Evolutionary conservation across 805 yeast species (phyloP).

Genomic region (Wickerhamiella galacta): DNA sequence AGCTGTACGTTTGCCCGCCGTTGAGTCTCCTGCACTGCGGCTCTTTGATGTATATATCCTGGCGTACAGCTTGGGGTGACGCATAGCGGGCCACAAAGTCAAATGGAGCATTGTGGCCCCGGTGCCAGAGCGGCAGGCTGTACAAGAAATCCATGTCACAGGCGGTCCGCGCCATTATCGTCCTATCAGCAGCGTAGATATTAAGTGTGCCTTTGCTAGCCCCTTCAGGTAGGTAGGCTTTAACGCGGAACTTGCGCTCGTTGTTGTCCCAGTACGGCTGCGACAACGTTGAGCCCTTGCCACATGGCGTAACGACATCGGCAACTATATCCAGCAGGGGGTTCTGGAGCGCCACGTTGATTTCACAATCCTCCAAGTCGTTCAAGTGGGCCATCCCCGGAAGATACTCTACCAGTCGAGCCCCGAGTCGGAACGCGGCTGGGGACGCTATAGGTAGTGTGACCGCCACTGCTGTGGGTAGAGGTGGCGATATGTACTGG

Average conservation of each 20-base stretch:
- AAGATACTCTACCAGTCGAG: conserved; percentile 52
- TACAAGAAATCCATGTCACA: conserved; percentile 47
- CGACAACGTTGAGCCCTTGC: conserved; percentile 43
- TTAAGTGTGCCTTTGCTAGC: conserved; percentile 54
- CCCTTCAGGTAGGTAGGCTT: conserved; percentile 63
- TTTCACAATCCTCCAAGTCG: conserved; percentile 65
- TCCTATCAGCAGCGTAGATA: conserved; percentile 31
- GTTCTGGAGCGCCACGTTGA: conserved; percentile 52
- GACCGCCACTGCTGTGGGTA: conserved; percentile 61
- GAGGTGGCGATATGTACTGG: conserved; percentile 69
- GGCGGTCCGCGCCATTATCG: conserved; percentile 4
- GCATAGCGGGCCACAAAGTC: conserved; percentile 61
- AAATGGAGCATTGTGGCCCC: conserved; percentile 43
- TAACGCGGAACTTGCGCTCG: conserved; percentile 54
- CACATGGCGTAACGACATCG: conserved; percentile 18
- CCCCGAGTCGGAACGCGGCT: conserved; percentile 44
- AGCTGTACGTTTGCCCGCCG: conserved; percentile 42
- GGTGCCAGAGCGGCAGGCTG: conserved; percentile 59
- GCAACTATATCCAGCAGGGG: conserved; percentile 50
- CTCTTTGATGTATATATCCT: conserved; percentile 66
- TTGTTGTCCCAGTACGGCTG: conserved; percentile 50
- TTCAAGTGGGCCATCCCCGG: conserved; percentile 56
- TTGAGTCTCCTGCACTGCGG: conserved; percentile 62
- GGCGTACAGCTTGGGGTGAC: conserved; percentile 46
- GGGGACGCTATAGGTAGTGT: conserved; percentile 80